phyloP scores from a whole-genome alignment of 805 yeast species.

The Torulaspora maleeae region DNA sequence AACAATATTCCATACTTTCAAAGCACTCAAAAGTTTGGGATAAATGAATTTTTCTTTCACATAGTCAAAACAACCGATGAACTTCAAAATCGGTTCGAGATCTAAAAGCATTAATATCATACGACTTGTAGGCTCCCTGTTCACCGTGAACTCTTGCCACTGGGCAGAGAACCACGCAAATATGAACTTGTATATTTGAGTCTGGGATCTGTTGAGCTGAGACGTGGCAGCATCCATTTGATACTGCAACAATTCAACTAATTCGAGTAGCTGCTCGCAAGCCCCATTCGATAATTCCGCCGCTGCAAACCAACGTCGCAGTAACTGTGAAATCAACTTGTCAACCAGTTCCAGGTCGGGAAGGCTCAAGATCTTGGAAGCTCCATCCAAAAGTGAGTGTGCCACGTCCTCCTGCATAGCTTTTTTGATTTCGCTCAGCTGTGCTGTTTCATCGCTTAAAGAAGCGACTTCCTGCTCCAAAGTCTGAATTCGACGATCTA shows the following conservation, averaged over 20 bases:
- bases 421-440: slow-evolving; percentile 4
- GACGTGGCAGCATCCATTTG: slow-evolving; percentile 17
- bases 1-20: slow-evolving; percentile 37
- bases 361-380: slow-evolving; percentile 15
- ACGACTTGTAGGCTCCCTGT: slow-evolving; percentile 1
- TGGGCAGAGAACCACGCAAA: slow-evolving; percentile 6
- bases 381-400: background rate
- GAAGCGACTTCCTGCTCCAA: slow-evolving; percentile 6
- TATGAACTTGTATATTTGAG: slow-evolving; percentile 17
- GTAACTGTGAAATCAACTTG: slow-evolving; percentile 13
- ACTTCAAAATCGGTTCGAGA: slow-evolving; percentile 21
- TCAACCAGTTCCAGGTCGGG: slow-evolving; percentile 20
- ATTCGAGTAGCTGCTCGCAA: slow-evolving; percentile 4
- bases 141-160: slow-evolving; percentile 15
- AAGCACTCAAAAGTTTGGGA: slow-evolving; percentile 37
- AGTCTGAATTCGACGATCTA: slow-evolving; percentile 7
- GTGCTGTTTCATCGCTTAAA: slow-evolving; percentile 4
- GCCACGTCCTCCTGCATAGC: background rate
- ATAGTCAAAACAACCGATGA: slow-evolving; percentile 21
- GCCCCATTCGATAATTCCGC: slow-evolving; percentile 12
- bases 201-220: slow-evolving; percentile 26
- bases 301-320: slow-evolving; percentile 5
- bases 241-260: slow-evolving; percentile 19
- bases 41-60: slow-evolving; percentile 34
- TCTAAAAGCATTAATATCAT: slow-evolving; percentile 18